A percentile compares a stretch with the other conserved stretches of the same genome.
phyloP scores from a whole-genome alignment of 495 filamentous ascomycete genomes.

The Hyaloscypha hepaticicola region DNA sequence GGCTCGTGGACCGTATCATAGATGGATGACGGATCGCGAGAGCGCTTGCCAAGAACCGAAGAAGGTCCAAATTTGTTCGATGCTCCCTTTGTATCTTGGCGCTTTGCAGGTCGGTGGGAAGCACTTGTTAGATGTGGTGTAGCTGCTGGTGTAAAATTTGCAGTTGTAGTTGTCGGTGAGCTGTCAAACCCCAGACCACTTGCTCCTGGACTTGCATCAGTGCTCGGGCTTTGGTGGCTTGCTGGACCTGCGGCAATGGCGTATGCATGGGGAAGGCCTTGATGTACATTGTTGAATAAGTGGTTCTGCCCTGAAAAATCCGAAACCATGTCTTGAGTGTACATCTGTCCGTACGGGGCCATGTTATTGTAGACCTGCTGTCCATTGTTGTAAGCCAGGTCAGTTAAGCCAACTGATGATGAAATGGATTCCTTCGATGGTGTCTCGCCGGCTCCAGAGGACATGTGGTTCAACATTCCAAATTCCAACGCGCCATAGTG shows the following conservation, averaged over 20 bases:
- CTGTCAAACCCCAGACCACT: constrained; percentile 27
- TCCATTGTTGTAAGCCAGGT: constrained; percentile 38
- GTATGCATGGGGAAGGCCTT: constrained; percentile 59
- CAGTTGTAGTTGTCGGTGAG: constrained; percentile 23
- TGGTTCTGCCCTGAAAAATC: constrained; percentile 22
- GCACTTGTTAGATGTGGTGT: constrained; percentile 15
- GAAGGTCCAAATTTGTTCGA: constrained; percentile 24
- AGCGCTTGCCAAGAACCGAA: constrained; percentile 39
- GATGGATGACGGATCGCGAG: constrained; percentile 73
- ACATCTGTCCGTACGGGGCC: constrained; percentile 25
- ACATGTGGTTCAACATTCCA: constrained; percentile 92
- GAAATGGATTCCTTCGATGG: constrained; percentile 59
- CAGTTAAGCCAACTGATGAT: constrained; percentile 33
- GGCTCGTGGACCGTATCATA: constrained; percentile 87
- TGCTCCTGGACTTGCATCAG: constrained; percentile 31
- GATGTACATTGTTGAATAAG: constrained; percentile 15
- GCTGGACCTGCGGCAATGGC: constrained; percentile 67
- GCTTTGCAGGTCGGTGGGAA: constrained; percentile 25
- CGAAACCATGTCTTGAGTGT: constrained; percentile 26
- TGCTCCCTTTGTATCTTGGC: constrained; percentile 23
- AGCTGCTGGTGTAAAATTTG: constrained; percentile 18
- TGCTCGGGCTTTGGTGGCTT: constrained; percentile 60
- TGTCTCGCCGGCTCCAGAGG: constrained; percentile 77
- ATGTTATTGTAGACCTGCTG: constrained; percentile 40
- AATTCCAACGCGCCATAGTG: constrained; percentile 93